A percentile compares a stretch with the other conserved stretches of the same genome.
These are phyloP conservation scores for Haplosporangium gracile DNA, from an alignment of 192 early-diverging fungal species.

Conservation along the genomic window DNA sequence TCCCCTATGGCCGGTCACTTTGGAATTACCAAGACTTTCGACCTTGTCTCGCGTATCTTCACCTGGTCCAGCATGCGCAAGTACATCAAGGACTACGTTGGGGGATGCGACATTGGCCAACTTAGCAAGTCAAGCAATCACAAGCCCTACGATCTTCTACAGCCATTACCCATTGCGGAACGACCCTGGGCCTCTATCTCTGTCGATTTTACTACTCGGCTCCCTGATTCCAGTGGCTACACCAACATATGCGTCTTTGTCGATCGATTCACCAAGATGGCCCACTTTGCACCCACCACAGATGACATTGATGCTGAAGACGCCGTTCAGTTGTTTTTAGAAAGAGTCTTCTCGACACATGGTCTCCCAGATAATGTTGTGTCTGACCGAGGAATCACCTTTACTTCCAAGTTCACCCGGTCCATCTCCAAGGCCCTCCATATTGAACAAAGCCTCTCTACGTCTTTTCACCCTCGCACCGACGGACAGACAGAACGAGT, in stretches of 20 bases:
- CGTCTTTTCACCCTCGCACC: not conserved
- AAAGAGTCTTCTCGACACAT: too few species aligned
- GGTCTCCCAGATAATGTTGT: too few species aligned
- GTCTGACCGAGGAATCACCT: too few species aligned
- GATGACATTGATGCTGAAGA: too few species aligned
- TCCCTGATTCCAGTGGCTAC: slow-evolving; percentile 20
- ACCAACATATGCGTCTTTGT: slow-evolving; percentile 58
- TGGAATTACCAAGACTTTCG: too few species aligned
- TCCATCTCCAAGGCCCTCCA: too few species aligned
- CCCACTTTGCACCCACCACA: too few species aligned
- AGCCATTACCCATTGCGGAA: slow-evolving; percentile 34
- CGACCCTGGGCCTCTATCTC: slow-evolving; percentile 54
- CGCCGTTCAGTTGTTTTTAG: too few species aligned
- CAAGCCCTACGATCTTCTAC: slow-evolving; percentile 52
- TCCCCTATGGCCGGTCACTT: too few species aligned
- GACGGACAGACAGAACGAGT: slow-evolving; percentile 61
- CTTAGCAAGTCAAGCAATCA: slow-evolving; percentile 38
- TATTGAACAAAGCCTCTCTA: too few species aligned
- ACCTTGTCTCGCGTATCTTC: slow-evolving; percentile 30
- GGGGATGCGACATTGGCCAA: slow-evolving; percentile 37
- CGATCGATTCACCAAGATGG: slow-evolving; percentile 18
- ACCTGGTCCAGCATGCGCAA: slow-evolving; percentile 48
- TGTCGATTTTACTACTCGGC: slow-evolving; percentile 57
- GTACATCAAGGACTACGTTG: slow-evolving; percentile 37
- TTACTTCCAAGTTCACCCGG: too few species aligned